These are phyloP conservation scores for Fusarium coffeatum DNA, from an alignment of 2,329 filamentous ascomycete genomes.

Conservation along the genomic window DNA sequence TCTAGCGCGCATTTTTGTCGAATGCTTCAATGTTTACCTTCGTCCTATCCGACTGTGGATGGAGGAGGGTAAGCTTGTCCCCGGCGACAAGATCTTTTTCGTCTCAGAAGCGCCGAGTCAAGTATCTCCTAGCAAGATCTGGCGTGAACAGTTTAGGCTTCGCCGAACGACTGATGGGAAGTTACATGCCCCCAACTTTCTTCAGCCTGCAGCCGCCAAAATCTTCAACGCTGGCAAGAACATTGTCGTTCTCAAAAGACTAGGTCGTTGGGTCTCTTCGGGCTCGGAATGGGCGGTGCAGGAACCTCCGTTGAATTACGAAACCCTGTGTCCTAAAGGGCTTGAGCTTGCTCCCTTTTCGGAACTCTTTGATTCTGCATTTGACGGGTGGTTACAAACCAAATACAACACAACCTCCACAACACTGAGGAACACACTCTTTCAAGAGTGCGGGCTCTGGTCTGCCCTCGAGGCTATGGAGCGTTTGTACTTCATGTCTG, in stretches of 20 bases:
- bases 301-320: conserved; percentile 66
- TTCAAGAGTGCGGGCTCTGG: conserved; percentile 75
- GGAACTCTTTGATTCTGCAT: conserved; percentile 76
- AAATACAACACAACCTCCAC: conserved; percentile 78
- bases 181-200: conserved; percentile 78
- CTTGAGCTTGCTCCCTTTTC: conserved; percentile 73
- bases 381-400: conserved; percentile 80
- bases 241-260: conserved; percentile 81
- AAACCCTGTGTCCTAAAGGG: conserved; percentile 63
- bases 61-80: conserved; percentile 76
- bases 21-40: conserved; percentile 85
- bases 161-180: conserved; percentile 68
- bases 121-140: conserved; percentile 73
- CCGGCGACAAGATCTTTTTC: conserved; percentile 79
- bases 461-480: conserved; percentile 74
- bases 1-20: conserved; percentile 77
- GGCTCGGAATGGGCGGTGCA: conserved; percentile 45
- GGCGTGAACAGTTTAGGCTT: conserved; percentile 80
- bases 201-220: conserved; percentile 74
- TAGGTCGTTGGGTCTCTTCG: conserved; percentile 65
- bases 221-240: conserved; percentile 93
- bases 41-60: conserved; percentile 87
- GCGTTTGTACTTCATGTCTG: conserved; percentile 78
- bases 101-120: conserved; percentile 69
- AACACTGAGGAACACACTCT: conserved; percentile 73